Conservation (phyloP, 2,329 filamentous ascomycete genomes). For the Podosphaera fusca region DNA sequence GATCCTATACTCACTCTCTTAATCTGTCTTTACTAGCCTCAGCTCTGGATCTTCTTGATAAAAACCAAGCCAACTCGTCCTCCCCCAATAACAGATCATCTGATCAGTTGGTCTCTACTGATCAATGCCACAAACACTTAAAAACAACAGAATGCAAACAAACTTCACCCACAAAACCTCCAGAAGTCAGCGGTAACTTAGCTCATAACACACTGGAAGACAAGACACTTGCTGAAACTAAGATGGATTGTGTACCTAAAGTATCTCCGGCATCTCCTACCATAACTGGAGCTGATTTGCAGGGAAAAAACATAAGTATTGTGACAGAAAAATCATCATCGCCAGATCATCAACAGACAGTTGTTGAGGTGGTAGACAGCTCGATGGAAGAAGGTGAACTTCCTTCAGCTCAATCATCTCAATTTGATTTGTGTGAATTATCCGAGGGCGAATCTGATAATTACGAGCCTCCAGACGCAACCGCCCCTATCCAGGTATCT, state of each 20-base stretch:
- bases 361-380: conserved; percentile 3
- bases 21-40: not conserved
- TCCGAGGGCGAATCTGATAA: conserved; percentile 21
- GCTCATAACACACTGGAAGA: not conserved
- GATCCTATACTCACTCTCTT: conserved; percentile 8
- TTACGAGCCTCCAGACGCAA: conserved; percentile 30
- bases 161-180: not conserved
- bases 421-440: not conserved
- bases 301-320: conserved; percentile 4
- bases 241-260: conserved; percentile 10
- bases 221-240: not conserved
- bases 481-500: conserved; percentile 7
- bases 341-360: conserved; percentile 5
- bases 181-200: not conserved
- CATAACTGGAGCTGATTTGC: conserved; percentile 12
- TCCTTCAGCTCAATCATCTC: conserved; percentile 10
- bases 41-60: not conserved
- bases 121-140: not conserved
- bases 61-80: not conserved
- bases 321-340: conserved; percentile 3
- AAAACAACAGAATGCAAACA: not conserved
- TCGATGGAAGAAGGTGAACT: conserved; percentile 4
- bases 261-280: conserved; percentile 12
- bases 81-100: not conserved
- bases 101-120: not conserved